A percentile compares a stretch with the other conserved stretches of the same genome.
Conservation (phyloP, 768 basidiomycete genomes). For the Hericium erinaceus region DNA sequence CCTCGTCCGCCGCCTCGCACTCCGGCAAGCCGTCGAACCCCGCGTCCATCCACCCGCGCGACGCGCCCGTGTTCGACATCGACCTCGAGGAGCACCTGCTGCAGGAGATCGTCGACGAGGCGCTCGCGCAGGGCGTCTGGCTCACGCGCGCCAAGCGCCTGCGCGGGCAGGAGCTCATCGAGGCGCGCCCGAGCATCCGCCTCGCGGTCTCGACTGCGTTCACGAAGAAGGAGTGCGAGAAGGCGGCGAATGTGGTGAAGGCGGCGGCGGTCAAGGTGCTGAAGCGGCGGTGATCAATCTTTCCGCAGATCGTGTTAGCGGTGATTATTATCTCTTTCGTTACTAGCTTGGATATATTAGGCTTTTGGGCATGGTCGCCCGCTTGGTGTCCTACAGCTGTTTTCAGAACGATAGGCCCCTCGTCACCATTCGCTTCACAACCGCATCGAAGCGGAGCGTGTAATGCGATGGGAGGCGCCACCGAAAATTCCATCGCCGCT, state of each 20-base stretch:
- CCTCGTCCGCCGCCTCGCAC: conserved; percentile 7
- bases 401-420: too few species aligned
- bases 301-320: neutral
- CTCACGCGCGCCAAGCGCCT: conserved; percentile 79
- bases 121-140: conserved; percentile 71
- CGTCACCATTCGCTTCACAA: too few species aligned
- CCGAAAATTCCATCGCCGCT: too few species aligned
- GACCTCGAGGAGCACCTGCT: conserved; percentile 68
- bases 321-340: neutral
- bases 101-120: conserved; percentile 91
- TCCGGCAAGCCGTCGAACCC: conserved; percentile 41
- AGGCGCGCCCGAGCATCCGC: conserved; percentile 76
- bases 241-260: conserved; percentile 70
- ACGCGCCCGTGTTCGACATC: conserved; percentile 40
- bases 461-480: too few species aligned
- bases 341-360: neutral
- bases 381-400: too few species aligned
- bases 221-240: conserved; percentile 87
- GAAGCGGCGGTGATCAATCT: conserved; percentile 39
- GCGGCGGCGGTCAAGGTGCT: conserved; percentile 67
- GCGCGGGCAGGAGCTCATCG: conserved; percentile 73
- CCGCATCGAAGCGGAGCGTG: too few species aligned
- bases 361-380: too few species aligned
- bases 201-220: conserved; percentile 74
- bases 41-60: conserved; percentile 34